A percentile compares a stretch with the other conserved stretches of the same genome.
These are phyloP conservation scores for Chlorella sp. DNA, from an alignment of 139 green algal genomes.

Conservation along the genomic window DNA sequence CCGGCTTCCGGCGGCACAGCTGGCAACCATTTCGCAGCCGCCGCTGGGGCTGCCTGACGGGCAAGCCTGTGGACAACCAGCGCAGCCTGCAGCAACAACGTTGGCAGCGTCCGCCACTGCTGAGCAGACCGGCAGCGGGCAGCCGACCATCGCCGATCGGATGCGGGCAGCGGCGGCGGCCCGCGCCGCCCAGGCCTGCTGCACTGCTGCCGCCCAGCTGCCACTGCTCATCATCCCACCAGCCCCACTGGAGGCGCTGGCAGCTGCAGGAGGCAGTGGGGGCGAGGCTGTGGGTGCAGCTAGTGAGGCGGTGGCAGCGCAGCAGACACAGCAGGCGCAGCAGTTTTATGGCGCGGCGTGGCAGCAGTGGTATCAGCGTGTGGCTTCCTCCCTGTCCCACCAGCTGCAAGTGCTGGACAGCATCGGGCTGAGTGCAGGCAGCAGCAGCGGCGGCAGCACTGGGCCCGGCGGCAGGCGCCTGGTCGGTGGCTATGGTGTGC, in stretches of 20 bases:
- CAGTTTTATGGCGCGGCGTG: constrained; percentile 15
- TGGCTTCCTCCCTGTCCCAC: not conserved
- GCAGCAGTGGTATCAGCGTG: constrained; percentile 5
- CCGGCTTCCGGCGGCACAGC: not conserved
- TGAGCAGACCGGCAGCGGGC: not conserved
- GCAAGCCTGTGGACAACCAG: not conserved
- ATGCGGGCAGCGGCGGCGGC: constrained; percentile 8
- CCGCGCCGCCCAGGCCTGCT: constrained; percentile 1
- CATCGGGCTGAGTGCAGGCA: not conserved
- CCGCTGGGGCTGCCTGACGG: not conserved
- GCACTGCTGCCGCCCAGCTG: constrained; percentile 32
- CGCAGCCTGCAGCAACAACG: not conserved
- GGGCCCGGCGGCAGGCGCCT: not conserved
- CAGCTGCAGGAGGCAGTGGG: not conserved
- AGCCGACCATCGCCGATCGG: not conserved
- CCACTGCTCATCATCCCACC: constrained; percentile 22
- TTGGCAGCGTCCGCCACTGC: not conserved
- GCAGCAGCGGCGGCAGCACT: not conserved
- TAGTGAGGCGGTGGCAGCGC: not conserved
- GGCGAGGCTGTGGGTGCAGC: no score
- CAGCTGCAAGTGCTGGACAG: constrained; percentile 18
- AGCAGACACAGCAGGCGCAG: not conserved
- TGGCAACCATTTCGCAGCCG: not conserved
- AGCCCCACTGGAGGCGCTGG: not conserved
- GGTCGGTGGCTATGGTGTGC: constrained; percentile 12